Conservation (phyloP, 306 rosid genomes). For the Vicia sativa region DNA sequence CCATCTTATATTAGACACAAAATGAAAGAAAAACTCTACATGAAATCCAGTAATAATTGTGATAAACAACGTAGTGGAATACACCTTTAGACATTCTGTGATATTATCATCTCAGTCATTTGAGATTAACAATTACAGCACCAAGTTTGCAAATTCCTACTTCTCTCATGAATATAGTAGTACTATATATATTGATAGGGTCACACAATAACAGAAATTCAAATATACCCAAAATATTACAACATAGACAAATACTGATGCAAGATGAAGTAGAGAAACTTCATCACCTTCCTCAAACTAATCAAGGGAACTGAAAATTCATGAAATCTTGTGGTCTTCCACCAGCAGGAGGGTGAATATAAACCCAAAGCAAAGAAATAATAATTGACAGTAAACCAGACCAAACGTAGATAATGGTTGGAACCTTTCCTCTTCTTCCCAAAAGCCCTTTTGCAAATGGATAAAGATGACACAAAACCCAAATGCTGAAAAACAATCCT, state of each 20-base stretch:
- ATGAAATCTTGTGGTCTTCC: constrained; percentile 56
- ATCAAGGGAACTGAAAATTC: constrained; percentile 64
- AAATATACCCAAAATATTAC: constrained; percentile 29
- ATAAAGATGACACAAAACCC: constrained; percentile 85
- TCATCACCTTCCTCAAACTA: constrained; percentile 35
- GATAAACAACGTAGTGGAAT: not conserved
- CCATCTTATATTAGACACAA: too few species aligned
- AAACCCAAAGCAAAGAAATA: constrained; percentile 84
- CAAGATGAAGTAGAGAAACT: constrained; percentile 45
- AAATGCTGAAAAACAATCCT: constrained; percentile 87
- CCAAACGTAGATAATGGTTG: constrained; percentile 84
- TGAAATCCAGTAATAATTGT: not conserved
- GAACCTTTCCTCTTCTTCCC: constrained; percentile 83
- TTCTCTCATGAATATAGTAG: not conserved
- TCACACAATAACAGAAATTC: constrained; percentile 12
- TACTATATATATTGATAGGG: too few species aligned
- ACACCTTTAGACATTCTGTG: not conserved
- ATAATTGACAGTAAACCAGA: constrained; percentile 80
- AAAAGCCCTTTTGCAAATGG: constrained; percentile 80
- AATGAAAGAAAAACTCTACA: not conserved
- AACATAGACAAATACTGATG: constrained; percentile 25
- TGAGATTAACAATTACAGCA: constrained; percentile 21
- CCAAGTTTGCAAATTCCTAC: constrained; percentile 9
- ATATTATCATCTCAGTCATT: constrained; percentile 40
- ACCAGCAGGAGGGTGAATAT: constrained; percentile 74